A percentile compares a stretch with the other conserved stretches of the same genome.
Evolutionary conservation across 352 stramenopile species (phyloP).

Genomic region (Elongisporangium undulatum): DNA sequence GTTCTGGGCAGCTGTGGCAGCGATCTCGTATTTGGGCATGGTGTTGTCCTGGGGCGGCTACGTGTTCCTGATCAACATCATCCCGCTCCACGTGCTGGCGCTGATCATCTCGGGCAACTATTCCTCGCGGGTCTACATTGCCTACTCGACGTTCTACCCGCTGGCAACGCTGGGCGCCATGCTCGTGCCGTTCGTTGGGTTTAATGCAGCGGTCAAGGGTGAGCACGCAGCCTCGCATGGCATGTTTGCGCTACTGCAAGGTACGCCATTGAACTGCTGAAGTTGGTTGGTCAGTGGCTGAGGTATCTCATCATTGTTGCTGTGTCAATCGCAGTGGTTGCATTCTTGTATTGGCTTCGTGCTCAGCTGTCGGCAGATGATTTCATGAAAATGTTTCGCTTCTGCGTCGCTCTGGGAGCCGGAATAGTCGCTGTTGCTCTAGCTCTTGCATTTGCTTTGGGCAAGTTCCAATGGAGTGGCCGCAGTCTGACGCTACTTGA

Average conservation of each 20-base stretch:
- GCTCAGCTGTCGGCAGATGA: conserved; percentile 35
- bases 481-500: conserved; percentile 90
- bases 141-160: conserved; percentile 98
- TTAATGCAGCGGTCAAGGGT: conserved; percentile 90
- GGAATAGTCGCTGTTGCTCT: conserved; percentile 29
- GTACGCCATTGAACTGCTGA: conserved; percentile 12
- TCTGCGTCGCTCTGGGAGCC: conserved; percentile 25
- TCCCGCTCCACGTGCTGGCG: conserved; percentile 93
- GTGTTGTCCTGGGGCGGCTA: conserved; percentile 97
- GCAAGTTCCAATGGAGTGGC: conserved; percentile 89
- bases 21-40: conserved; percentile 96
- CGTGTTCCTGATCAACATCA: conserved; percentile 99
- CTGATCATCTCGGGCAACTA: conserved; percentile 90
- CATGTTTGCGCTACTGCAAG: conserved; percentile 94
- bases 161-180: conserved; percentile 95
- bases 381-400: conserved; percentile 41
- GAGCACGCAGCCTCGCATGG: conserved; percentile 70
- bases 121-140: conserved; percentile 92
- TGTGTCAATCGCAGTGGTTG: conserved; percentile 30
- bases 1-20: conserved; percentile 44
- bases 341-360: conserved; percentile 50
- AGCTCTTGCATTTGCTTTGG: conserved; percentile 50
- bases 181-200: conserved; percentile 98
- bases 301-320: conserved; percentile 5
- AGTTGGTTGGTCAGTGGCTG: background rate